Percentiles rank a stretch among this genome's conserved stretches.
Evolutionary conservation across 2,329 filamentous ascomycete genomes (phyloP).

Genomic region (Penicillium sp.): DNA sequence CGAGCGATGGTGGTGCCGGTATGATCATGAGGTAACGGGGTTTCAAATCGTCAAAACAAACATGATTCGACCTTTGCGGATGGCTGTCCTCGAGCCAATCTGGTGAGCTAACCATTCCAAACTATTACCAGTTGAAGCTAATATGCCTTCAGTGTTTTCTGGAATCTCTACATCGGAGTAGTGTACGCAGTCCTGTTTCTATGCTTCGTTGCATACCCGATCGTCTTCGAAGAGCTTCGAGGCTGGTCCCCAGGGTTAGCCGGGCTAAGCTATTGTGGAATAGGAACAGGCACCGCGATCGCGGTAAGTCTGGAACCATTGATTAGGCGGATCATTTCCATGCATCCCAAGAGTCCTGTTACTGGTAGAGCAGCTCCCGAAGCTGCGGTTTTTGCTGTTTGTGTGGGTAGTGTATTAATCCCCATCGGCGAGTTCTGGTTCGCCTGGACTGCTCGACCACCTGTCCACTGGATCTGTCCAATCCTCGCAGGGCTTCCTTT

Average conservation of each 20-base stretch:
- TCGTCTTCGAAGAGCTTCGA: slow-evolving; percentile 68
- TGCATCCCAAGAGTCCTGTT: slow-evolving; percentile 63
- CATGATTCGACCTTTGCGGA: slow-evolving; percentile 67
- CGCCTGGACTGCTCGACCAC: slow-evolving; percentile 71
- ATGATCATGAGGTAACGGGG: slow-evolving; percentile 64
- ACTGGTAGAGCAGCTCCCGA: slow-evolving; percentile 64
- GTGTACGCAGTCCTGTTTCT: slow-evolving; percentile 81
- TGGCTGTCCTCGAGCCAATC: slow-evolving; percentile 68
- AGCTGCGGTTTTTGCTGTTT: slow-evolving; percentile 71
- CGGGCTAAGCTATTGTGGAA: slow-evolving; percentile 71
- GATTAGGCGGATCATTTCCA: slow-evolving; percentile 69
- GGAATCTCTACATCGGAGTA: slow-evolving; percentile 63
- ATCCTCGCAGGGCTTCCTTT: slow-evolving; percentile 73
- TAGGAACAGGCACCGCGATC: slow-evolving; percentile 48
- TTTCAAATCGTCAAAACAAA: slow-evolving; percentile 62
- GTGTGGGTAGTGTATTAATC: slow-evolving; percentile 67
- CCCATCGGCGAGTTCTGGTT: slow-evolving; percentile 76
- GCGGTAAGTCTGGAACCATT: slow-evolving; percentile 58
- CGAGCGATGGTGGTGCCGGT: slow-evolving; percentile 68
- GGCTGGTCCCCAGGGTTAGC: slow-evolving; percentile 69
- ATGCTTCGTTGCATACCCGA: slow-evolving; percentile 79
- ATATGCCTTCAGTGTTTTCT: slow-evolving; percentile 55
- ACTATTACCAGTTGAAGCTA: neutral
- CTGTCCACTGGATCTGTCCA: slow-evolving; percentile 72
- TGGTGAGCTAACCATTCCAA: slow-evolving; percentile 52